Evolutionary conservation across 257 asterid species (phyloP).

Genomic region (Solanum ossicruentum): DNA sequence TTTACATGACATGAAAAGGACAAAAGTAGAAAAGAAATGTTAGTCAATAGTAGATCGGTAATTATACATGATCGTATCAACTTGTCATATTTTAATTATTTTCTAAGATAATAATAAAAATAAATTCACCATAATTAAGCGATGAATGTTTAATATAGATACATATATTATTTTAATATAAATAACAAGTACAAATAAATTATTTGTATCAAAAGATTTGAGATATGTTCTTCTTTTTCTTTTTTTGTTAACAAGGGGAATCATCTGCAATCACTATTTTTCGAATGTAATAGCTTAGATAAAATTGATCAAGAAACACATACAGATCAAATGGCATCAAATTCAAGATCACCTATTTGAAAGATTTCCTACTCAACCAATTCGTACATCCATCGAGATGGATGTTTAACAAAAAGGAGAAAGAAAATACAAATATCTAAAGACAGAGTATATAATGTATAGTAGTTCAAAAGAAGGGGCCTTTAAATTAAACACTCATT

Average conservation of each 20-base stretch:
- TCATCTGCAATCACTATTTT: fast-evolving
- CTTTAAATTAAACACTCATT: background rate
- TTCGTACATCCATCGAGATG: fast-evolving
- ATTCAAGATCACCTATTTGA: background rate
- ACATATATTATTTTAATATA: background rate
- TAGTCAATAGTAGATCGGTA: background rate
- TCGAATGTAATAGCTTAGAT: too few relatives aligned
- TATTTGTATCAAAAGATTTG: background rate
- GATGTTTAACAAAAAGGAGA: background rate
- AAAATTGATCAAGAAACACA: background rate
- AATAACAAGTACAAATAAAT: background rate
- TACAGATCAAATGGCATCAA: background rate
- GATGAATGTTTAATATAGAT: background rate
- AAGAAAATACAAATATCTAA: background rate
- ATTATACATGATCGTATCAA: background rate
- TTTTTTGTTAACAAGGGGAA: too few relatives aligned
- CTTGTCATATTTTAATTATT: background rate
- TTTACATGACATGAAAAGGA: background rate
- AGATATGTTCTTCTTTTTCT: background rate
- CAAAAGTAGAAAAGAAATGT: background rate
- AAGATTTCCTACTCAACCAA: fast-evolving
- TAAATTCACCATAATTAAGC: background rate
- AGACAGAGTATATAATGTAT: background rate
- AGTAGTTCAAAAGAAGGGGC: background rate
- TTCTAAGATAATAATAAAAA: background rate